phyloP scores from a whole-genome alignment of 768 basidiomycete genomes.

The Ramaria rubella region DNA sequence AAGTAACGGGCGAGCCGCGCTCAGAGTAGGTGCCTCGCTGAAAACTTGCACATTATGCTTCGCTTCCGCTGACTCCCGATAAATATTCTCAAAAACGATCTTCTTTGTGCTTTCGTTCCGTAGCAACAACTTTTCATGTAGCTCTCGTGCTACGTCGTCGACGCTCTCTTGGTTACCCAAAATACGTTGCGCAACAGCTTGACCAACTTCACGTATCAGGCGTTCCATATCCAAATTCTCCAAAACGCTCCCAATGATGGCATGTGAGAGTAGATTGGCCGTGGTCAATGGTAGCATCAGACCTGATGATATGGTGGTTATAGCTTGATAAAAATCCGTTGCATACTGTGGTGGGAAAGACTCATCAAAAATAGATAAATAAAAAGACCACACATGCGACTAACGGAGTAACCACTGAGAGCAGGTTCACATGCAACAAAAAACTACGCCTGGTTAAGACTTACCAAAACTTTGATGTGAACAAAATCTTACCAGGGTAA shows the following conservation, averaged over 20 bases:
- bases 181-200: constrained; percentile 88
- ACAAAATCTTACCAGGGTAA: constrained; percentile 64
- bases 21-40: constrained; percentile 60
- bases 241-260: constrained; percentile 92
- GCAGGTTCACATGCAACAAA: constrained; percentile 99
- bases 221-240: constrained; percentile 99
- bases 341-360: constrained; percentile 52
- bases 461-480: constrained; percentile 2
- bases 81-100: constrained; percentile 93
- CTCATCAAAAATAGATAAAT: not conserved
- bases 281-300: constrained; percentile 95
- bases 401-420: constrained; percentile 82
- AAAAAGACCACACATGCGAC: constrained; percentile 20
- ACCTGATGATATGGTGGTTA: constrained; percentile 89
- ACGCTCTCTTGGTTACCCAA: constrained; percentile 91
- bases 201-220: constrained; percentile 88
- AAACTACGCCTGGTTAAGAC: constrained; percentile 48
- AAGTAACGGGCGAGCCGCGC: constrained; percentile 68
- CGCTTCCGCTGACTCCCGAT: constrained; percentile 84
- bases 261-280: constrained; percentile 88
- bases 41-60: constrained; percentile 87
- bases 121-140: constrained; percentile 85
- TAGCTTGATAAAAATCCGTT: constrained; percentile 91
- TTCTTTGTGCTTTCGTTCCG: constrained; percentile 97
- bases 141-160: constrained; percentile 90